Base-by-base conservation (phyloP, 257 asterid species). In the Vinca minor region DNA sequence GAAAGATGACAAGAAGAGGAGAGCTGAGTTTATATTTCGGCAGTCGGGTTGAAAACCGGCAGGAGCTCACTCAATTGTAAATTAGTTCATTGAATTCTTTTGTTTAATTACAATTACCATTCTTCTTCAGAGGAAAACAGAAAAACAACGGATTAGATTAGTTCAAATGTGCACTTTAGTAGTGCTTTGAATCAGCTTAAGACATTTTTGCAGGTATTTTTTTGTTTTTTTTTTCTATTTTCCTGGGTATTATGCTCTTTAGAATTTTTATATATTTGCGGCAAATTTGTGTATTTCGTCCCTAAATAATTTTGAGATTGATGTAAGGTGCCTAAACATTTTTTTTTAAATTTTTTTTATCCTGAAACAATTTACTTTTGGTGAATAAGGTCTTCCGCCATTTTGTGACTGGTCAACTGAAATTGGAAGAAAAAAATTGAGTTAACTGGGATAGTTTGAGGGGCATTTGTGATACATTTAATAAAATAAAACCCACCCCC, bases 31-130 rank as follows among this genome's bases (percentile, higher is more conserved):
- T 70, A 82, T 89, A 64, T 85, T 93, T 29, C 69, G 83, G 76
- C 96, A 87, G 68, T 76, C 96, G 18, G n/a, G 52, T 80, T 77
- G 96, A 81, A 74, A 92, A 81, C 76, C 92, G 78, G 74, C 86
- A 78, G 73, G 96, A 89, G 78, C 87, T 84, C 70, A 85, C 92
- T 66, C 95, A 84, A 81, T 70, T 91, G 96, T 91, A 83, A 86
- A 83, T 80, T 83, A 76, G 80, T 73, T 74, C 74, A 74, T 69
- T 68, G 78, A 70, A 71, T 77, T 82, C 74, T 76, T n/a, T 75
- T 73, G 71, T 79, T 59, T 66, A 58, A 64, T 57, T 75, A 68
- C 73, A 67, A 58, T 62, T 60, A 60, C 49, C 46, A 63, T 58
- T 67, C 75, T 72, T 69, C 68, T 73, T 76, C 75, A 60, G 42